Evolutionary conservation across 31 red algal genomes (phyloP).

Genomic region (Bonnemaisonia californica): DNA sequence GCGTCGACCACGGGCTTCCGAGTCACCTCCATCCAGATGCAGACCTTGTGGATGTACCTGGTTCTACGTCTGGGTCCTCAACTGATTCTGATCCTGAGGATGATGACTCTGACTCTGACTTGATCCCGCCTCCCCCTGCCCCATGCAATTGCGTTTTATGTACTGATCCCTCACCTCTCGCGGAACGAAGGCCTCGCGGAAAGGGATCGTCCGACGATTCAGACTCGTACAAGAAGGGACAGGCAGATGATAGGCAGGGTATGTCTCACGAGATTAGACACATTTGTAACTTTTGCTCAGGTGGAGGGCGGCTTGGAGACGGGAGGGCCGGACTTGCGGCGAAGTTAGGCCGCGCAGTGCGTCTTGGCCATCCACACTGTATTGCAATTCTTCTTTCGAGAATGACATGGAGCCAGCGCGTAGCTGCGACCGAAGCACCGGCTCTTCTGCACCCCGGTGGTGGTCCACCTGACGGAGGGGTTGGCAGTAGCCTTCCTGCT

Average conservation of each 20-base stretch:
- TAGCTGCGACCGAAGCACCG: constrained; percentile 86
- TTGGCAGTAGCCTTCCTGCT: constrained; percentile 70
- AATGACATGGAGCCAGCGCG: constrained; percentile 86
- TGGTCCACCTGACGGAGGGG: constrained; percentile 60
- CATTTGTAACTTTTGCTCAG: constrained; percentile 79
- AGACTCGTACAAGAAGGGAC: constrained; percentile 5
- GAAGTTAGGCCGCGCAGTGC: constrained; percentile 82
- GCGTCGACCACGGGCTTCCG: constrained; percentile 37
- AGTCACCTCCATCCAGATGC: constrained; percentile 39
- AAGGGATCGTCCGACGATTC: constrained; percentile 40
- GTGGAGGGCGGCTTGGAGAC: constrained; percentile 72
- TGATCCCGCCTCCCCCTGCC: constrained; percentile 72
- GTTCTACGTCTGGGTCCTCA: constrained; percentile 50
- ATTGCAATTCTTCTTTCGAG: constrained; percentile 71
- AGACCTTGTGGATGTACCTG: constrained; percentile 45
- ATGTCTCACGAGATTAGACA: not conserved
- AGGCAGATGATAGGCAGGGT: not conserved
- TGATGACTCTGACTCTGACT: constrained; percentile 83
- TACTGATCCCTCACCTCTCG: constrained; percentile 68
- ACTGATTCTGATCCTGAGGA: constrained; percentile 85
- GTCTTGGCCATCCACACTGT: constrained; percentile 89
- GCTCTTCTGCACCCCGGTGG: constrained; percentile 73
- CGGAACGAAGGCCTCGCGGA: constrained; percentile 57
- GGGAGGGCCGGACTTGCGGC: constrained; percentile 72
- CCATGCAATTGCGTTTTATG: constrained; percentile 84